Conservation (phyloP, 352 stramenopile genomes). For the Globisporangium alternatum region DNA sequence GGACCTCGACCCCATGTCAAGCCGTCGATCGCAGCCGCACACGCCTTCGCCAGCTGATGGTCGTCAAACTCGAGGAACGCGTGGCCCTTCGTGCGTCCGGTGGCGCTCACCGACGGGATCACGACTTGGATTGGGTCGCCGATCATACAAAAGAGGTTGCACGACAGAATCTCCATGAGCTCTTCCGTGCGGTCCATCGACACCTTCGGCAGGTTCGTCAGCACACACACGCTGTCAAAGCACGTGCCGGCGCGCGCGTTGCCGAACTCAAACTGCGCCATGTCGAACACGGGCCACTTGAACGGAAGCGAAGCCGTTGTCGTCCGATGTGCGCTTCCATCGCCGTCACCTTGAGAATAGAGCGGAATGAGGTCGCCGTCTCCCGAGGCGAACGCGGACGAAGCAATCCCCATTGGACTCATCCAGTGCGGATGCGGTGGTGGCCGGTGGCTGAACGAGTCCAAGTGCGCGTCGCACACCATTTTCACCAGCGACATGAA, state of each 20-base stretch:
- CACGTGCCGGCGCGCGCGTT: constrained; percentile 73
- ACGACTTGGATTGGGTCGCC: constrained; percentile 82
- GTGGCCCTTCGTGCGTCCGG: constrained; percentile 66
- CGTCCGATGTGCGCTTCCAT: constrained; percentile 1
- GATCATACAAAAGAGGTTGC: constrained; percentile 76
- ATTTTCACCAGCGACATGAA: constrained; percentile 76
- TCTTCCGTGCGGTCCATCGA: constrained; percentile 68
- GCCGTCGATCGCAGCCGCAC: constrained; percentile 59
- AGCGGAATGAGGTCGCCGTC: not conserved
- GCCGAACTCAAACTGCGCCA: constrained; percentile 87
- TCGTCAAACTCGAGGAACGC: constrained; percentile 86
- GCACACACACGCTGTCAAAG: constrained; percentile 80
- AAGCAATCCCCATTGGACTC: not conserved
- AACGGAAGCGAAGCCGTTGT: constrained; percentile 39
- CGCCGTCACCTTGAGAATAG: not conserved
- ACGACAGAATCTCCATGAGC: constrained; percentile 71
- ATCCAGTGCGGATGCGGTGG: constrained; percentile 16
- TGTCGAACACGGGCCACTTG: constrained; percentile 88
- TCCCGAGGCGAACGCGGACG: not conserved
- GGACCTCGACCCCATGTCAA: constrained; percentile 65
- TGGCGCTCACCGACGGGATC: constrained; percentile 60
- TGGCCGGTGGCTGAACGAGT: constrained; percentile 21
- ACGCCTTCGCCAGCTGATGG: constrained; percentile 49
- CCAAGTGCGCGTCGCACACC: constrained; percentile 67
- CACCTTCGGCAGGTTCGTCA: constrained; percentile 82